Percentiles rank a stretch among this genome's conserved stretches.
These are phyloP conservation scores for Gnomoniopsis sp. DNA, from an alignment of 2,329 filamentous ascomycete species.

Conservation along the genomic window DNA sequence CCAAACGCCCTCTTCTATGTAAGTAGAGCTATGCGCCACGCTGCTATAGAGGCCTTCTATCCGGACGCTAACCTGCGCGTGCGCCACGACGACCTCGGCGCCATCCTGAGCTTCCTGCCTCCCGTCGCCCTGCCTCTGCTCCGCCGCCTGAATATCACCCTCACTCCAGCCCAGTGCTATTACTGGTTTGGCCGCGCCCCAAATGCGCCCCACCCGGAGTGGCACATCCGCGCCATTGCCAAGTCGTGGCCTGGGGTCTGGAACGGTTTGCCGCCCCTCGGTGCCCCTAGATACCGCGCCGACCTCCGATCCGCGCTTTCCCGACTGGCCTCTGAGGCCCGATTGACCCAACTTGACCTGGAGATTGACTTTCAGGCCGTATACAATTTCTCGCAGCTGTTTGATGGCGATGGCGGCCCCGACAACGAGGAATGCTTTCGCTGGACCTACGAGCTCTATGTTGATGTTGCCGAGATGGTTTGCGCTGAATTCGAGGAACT, in stretches of 20 bases:
- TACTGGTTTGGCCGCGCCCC: constrained; percentile 4
- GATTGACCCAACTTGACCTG: background rate
- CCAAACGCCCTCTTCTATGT: background rate
- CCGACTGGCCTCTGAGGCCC: background rate
- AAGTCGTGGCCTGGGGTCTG: background rate
- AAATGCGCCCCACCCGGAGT: background rate
- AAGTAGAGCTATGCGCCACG: background rate
- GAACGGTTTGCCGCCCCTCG: background rate
- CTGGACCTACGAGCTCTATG: background rate
- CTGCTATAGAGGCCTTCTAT: background rate
- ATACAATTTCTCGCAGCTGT: background rate
- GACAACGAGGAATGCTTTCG: background rate
- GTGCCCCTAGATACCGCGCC: background rate
- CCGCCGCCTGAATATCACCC: background rate
- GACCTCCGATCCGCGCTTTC: background rate
- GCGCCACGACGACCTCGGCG: constrained; percentile 4
- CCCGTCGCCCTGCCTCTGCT: background rate
- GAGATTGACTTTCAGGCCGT: background rate
- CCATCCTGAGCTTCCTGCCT: background rate
- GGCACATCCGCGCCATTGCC: background rate
- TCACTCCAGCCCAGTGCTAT: background rate
- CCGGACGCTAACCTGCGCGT: background rate
- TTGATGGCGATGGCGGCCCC: background rate
- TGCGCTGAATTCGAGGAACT: background rate
- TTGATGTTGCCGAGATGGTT: background rate